Conservation (phyloP, 1,139 yeast species). For the Suhomyces bribrorum region DNA sequence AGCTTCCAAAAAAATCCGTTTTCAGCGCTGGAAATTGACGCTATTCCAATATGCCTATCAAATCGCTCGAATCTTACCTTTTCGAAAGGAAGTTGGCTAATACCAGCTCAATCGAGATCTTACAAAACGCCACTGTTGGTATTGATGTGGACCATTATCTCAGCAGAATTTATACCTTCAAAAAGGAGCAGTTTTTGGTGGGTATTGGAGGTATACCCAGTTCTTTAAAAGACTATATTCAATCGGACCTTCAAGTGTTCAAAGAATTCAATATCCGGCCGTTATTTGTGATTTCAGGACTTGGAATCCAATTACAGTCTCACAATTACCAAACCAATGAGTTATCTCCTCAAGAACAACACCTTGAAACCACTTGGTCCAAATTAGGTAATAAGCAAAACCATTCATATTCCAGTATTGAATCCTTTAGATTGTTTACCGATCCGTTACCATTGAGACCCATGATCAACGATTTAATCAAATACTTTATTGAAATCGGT, state of each 20-base stretch:
- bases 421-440: conserved; percentile 47
- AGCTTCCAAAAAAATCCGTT: too few relatives aligned
- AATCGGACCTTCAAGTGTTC: conserved; percentile 63
- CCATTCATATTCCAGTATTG: conserved; percentile 31
- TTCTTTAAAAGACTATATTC: conserved; percentile 57
- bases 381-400: conserved; percentile 32
- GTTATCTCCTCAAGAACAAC: conserved; percentile 47
- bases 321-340: conserved; percentile 37
- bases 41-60: conserved; percentile 56
- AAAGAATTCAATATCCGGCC: conserved; percentile 68
- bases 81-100: conserved; percentile 69
- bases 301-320: conserved; percentile 39
- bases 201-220: conserved; percentile 86
- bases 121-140: conserved; percentile 73
- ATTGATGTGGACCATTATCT: conserved; percentile 84
- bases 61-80: conserved; percentile 68
- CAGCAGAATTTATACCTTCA: conserved; percentile 58
- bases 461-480: conserved; percentile 56
- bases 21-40: too few relatives aligned
- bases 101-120: conserved; percentile 62
- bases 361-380: conserved; percentile 49
- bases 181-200: conserved; percentile 70
- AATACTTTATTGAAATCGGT: conserved; percentile 55
- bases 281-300: conserved; percentile 71
- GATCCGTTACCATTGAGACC: conserved; percentile 52